These are phyloP conservation scores for Gossypium thurberi DNA, from an alignment of 345 rosid genomes.

Conservation along the genomic window DNA sequence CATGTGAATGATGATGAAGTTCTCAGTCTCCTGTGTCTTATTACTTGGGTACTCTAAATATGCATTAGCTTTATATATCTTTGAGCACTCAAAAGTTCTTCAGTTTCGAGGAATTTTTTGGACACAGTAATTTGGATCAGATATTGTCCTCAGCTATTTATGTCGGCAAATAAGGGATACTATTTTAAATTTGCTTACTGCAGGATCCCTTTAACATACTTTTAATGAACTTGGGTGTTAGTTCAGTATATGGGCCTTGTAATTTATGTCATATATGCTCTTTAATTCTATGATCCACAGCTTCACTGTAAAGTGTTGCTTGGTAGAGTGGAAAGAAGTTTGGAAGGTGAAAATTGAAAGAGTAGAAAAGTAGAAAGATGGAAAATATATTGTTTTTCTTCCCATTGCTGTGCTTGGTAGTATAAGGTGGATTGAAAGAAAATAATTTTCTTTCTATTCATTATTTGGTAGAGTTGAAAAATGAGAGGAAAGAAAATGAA, in stretches of 20 bases:
- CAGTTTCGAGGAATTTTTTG: background rate
- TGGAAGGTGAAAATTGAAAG: too few species aligned
- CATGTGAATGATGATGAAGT: background rate
- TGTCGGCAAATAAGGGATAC: background rate
- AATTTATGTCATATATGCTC: background rate
- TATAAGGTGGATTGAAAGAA: too few species aligned
- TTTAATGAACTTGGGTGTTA: background rate
- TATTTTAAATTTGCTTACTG: background rate
- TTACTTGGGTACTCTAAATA: background rate
- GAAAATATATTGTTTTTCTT: too few species aligned
- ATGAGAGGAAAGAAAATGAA: too few species aligned
- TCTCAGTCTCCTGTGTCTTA: background rate
- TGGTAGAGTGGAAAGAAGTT: too few species aligned
- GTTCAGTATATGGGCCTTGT: background rate
- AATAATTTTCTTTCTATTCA: too few species aligned
- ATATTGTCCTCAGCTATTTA: background rate
- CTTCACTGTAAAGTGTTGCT: too few species aligned
- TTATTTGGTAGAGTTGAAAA: too few species aligned
- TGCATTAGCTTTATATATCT: background rate
- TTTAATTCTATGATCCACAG: too few species aligned
- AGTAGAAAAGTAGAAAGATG: too few species aligned
- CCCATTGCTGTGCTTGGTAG: too few species aligned
- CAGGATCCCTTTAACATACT: background rate
- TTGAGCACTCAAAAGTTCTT: background rate
- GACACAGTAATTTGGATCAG: background rate